Percentiles rank a stretch among this genome's conserved stretches.
These are phyloP conservation scores for Alternaria alternata DNA, from an alignment of 2,329 filamentous ascomycete species.

Conservation along the genomic window DNA sequence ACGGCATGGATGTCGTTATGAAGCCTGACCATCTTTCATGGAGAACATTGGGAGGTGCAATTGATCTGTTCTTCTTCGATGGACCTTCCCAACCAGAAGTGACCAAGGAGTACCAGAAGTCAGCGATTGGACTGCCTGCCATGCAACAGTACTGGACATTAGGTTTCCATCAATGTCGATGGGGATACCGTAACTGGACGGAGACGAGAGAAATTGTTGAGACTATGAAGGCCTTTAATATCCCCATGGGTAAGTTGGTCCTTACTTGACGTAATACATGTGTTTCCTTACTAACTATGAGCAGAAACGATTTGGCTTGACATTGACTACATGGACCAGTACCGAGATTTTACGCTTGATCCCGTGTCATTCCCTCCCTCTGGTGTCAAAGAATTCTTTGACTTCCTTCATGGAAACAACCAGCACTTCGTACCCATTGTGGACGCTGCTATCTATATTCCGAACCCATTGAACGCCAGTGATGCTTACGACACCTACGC, in stretches of 20 bases:
- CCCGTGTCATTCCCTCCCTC: slow-evolving; percentile 60
- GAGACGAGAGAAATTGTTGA: slow-evolving; percentile 66
- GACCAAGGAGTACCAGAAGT: slow-evolving; percentile 73
- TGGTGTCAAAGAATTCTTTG: slow-evolving; percentile 61
- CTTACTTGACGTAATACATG: background rate
- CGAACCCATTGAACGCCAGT: slow-evolving; percentile 72
- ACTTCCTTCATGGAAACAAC: slow-evolving; percentile 60
- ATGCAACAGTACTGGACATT: slow-evolving; percentile 85
- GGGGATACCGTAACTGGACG: slow-evolving; percentile 80
- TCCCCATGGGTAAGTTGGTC: slow-evolving; percentile 55
- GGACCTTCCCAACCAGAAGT: slow-evolving; percentile 74
- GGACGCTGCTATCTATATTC: slow-evolving; percentile 73
- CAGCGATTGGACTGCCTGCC: slow-evolving; percentile 73
- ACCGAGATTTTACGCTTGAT: slow-evolving; percentile 68
- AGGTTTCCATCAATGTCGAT: slow-evolving; percentile 84
- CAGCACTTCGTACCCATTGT: slow-evolving; percentile 70
- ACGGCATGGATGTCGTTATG: slow-evolving; percentile 77
- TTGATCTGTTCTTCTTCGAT: slow-evolving; percentile 82
- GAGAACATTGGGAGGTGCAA: slow-evolving; percentile 76
- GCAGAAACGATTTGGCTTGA: slow-evolving; percentile 55
- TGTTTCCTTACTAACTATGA: background rate
- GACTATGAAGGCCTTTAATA: slow-evolving; percentile 62
- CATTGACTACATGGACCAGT: slow-evolving; percentile 53
- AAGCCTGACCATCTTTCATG: slow-evolving; percentile 72
- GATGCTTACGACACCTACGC: slow-evolving; percentile 65